Evolutionary conservation across 345 rosid genomes (phyloP), one percentile per base, ranked within the genome.

Genomic region (Kandelia obovata): DNA sequence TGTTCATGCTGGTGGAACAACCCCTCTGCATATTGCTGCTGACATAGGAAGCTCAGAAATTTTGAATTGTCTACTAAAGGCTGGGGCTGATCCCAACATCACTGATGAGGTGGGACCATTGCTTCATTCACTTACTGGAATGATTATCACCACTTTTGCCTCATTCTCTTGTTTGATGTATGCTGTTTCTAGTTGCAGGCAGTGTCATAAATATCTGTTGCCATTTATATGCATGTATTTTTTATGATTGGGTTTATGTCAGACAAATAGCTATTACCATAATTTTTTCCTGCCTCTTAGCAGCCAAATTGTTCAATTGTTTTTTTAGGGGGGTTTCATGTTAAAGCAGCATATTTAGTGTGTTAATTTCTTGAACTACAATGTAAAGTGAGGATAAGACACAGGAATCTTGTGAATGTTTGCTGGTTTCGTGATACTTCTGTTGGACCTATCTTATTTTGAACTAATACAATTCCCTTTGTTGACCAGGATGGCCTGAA

Each of bases 1-100:
- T 64, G 72, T 88, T 68, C 69, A 66, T 72, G 90, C 96, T 77
- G 95, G 96, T 76, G 97, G 97, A 69, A 92, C 96, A 63, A 91
- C 96, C 53, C 95, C 97, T 10, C 82, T 94, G 86, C 97, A 94
- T 68, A 85, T 89, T 75, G 96, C 98, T 7, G 96, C 96, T 59
- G 95, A 94, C 77, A 75, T 60, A 63, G 98, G 96, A 67, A 85
- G 62, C 78, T 62, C 74, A 13, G 92, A 89, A 65, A 78, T 94
- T 63, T 75, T 94, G 61, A 83, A 87, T 64, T 83, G 83, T 79
- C 87, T 94, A 60, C 72, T 94, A 59, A 73, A 94, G 77, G 95
- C 90, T 61, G 91, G 97, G 32, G 92, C 92, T 79, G 96, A 91
- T 81, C 86, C 97, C 43, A 88, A 94, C 78, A 67, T 70, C 62